These are phyloP conservation scores for Otatea glauca DNA, from an alignment of 176 grass and related monocot genomes.

Conservation along the genomic window DNA sequence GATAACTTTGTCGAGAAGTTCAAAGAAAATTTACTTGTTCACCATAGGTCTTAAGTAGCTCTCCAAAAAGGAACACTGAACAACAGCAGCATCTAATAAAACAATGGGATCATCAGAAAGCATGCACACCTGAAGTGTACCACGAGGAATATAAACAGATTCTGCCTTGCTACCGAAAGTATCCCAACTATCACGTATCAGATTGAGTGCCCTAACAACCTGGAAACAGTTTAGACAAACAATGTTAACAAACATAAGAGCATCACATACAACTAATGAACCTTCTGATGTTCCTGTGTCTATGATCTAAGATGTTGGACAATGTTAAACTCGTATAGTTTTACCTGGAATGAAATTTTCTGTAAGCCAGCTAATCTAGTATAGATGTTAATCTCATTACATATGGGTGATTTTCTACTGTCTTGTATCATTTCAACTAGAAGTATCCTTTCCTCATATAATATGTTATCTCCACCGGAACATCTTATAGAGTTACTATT, in stretches of 20 bases:
- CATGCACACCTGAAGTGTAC: conserved; percentile 88
- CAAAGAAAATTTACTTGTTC: conserved; percentile 4
- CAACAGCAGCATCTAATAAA: conserved; percentile 15
- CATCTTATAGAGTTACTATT: not conserved
- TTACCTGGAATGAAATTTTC: conserved; percentile 2
- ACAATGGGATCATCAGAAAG: conserved; percentile 29
- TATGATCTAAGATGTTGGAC: not conserved
- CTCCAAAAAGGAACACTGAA: not conserved
- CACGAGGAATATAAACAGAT: conserved; percentile 89
- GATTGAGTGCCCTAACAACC: conserved; percentile 92
- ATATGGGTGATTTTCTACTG: not conserved
- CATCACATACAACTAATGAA: not conserved
- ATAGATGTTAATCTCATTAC: not conserved
- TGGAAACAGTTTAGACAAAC: conserved; percentile 54
- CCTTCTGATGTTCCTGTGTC: not conserved
- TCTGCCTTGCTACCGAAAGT: conserved; percentile 81
- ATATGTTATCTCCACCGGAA: not conserved
- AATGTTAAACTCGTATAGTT: not conserved
- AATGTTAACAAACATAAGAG: conserved; percentile 40
- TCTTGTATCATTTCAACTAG: conserved; percentile 13
- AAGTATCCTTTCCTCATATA: not conserved
- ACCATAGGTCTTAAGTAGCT: conserved; percentile 11
- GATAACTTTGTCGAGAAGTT: conserved; percentile 12
- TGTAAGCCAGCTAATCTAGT: conserved; percentile 10
- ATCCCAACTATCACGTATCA: conserved; percentile 82